A percentile compares a stretch with the other conserved stretches of the same genome.
phyloP scores from a whole-genome alignment of 1,284 basidiomycete species.

The Athelia psychrophila region DNA sequence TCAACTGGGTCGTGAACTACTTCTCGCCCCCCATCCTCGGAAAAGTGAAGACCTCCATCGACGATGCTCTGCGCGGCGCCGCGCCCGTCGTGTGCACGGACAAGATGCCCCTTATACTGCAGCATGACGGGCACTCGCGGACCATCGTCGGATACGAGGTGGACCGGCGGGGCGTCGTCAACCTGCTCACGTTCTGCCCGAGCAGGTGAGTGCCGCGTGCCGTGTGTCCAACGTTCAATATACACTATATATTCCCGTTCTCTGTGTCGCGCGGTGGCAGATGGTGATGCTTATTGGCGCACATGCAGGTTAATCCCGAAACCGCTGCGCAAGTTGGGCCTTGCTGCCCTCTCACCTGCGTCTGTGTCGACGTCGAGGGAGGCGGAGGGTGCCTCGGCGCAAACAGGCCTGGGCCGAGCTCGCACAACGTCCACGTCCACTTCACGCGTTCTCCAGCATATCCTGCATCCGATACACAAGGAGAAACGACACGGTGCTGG shows the following conservation, averaged over 20 bases:
- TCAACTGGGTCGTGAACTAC: constrained; percentile 67
- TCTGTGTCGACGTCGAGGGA: constrained; percentile 1
- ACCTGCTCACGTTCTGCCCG: constrained; percentile 78
- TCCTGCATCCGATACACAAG: constrained; percentile 14
- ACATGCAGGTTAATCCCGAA: background rate
- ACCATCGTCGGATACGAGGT: constrained; percentile 82
- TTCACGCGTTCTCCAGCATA: background rate
- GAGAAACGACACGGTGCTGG: constrained; percentile 13
- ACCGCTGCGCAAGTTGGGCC: constrained; percentile 31
- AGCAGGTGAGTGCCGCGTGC: constrained; percentile 58
- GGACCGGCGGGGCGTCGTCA: constrained; percentile 50
- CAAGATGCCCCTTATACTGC: constrained; percentile 77
- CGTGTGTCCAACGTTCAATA: too few relatives aligned
- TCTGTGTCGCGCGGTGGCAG: background rate
- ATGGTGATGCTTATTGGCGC: background rate
- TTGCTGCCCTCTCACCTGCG: constrained; percentile 13
- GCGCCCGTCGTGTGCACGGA: constrained; percentile 53
- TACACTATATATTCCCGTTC: background rate
- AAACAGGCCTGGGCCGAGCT: background rate
- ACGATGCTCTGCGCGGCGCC: constrained; percentile 44
- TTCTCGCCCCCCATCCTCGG: constrained; percentile 42
- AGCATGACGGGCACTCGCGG: constrained; percentile 82
- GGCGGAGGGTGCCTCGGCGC: constrained; percentile 3
- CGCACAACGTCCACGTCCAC: background rate
- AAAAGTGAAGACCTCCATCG: constrained; percentile 31